Conservation (phyloP, 192 early-diverging fungal genomes). For the Cetraspora pellucida region DNA sequence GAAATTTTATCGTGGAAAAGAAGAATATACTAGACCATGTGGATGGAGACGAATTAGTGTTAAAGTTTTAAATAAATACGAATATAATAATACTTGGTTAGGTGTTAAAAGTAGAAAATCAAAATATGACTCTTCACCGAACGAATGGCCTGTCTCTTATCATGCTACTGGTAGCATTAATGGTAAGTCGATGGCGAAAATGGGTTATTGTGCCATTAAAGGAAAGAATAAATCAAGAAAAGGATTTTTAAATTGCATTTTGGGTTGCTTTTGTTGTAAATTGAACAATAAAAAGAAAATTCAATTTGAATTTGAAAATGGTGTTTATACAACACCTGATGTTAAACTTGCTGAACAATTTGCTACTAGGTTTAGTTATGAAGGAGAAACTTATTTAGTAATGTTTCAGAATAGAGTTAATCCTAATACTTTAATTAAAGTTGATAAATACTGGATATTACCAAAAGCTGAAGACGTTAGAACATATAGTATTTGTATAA, state of each 20-base stretch:
- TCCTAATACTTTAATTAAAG: not conserved
- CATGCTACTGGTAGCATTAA: not conserved
- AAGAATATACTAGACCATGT: constrained; percentile 10
- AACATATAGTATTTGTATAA: constrained; percentile 21
- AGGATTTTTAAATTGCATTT: too few relatives aligned
- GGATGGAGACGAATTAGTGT: constrained; percentile 10
- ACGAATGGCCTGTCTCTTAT: constrained; percentile 9
- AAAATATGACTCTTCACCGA: not conserved
- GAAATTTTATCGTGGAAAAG: not conserved
- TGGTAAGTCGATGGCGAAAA: not conserved
- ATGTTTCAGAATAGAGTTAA: constrained; percentile 24
- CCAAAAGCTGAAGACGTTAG: constrained; percentile 6
- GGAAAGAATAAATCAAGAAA: not conserved
- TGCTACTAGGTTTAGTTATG: not conserved
- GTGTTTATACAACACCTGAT: constrained; percentile 20
- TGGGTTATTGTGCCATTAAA: not conserved
- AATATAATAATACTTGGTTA: not conserved
- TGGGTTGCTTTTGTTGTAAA: too few relatives aligned
- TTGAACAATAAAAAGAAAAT: too few relatives aligned
- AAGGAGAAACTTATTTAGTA: not conserved
- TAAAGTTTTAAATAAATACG: constrained; percentile 13
- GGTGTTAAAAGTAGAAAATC: not conserved
- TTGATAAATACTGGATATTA: not conserved
- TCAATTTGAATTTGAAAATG: not conserved
- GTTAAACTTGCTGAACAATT: not conserved